Conservation (phyloP, 805 yeast genomes). For the Priceomyces fermenticarens region DNA sequence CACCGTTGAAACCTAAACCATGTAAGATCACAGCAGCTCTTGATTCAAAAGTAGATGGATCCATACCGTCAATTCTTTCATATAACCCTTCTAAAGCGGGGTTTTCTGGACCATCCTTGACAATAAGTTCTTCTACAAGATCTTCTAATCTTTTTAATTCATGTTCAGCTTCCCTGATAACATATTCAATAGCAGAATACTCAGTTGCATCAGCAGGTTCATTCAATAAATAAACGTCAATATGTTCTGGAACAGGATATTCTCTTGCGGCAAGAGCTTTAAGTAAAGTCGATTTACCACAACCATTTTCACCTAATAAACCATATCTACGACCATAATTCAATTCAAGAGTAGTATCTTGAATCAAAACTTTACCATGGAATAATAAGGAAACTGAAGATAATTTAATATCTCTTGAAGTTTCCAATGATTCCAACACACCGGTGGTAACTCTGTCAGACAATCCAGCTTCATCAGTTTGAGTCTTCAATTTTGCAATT, state of each 20-base stretch:
- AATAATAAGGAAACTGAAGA: conserved; percentile 87
- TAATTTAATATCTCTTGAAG: conserved; percentile 92
- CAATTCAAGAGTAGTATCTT: conserved; percentile 87
- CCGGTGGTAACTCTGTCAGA: conserved; percentile 98
- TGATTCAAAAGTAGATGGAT: conserved; percentile 91
- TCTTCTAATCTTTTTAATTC: conserved; percentile 91
- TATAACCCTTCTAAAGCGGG: conserved; percentile 81
- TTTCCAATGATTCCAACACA: conserved; percentile 82
- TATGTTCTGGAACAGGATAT: conserved; percentile 88
- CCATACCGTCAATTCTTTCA: conserved; percentile 95
- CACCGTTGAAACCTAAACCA: conserved; percentile 93
- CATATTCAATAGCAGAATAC: conserved; percentile 90
- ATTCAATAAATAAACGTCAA: conserved; percentile 89
- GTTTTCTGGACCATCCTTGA: conserved; percentile 92
- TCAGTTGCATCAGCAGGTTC: conserved; percentile 98
- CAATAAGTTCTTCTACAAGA: conserved; percentile 82
- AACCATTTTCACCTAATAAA: conserved; percentile 95
- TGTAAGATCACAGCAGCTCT: conserved; percentile 94
- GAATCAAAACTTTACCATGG: conserved; percentile 96
- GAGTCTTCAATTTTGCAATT: conserved; percentile 84
- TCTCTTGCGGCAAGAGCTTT: conserved; percentile 94
- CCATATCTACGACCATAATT: conserved; percentile 98
- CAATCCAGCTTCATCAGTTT: conserved; percentile 88
- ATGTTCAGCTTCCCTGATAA: conserved; percentile 92
- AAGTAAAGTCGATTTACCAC: conserved; percentile 96